Base-by-base conservation (phyloP, 805 yeast species). In the Starmerella floricola region DNA sequence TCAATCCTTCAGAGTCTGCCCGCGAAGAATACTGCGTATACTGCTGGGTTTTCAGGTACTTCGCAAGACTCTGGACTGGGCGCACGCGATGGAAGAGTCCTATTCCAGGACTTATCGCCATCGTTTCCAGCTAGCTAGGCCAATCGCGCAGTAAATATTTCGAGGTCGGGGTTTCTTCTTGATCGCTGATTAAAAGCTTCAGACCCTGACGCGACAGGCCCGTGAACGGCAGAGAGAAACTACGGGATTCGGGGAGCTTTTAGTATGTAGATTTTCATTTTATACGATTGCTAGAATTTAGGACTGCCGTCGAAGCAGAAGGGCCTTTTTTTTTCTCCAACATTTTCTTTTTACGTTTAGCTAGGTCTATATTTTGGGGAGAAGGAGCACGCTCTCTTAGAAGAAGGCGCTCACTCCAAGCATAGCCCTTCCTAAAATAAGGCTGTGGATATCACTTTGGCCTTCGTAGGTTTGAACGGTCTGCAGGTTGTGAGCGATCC, bases 391-490 rank as follows among this genome's bases (percentile, higher is more conserved):
- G 26, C 26, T 8, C 10, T 6, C n/a, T 38, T 48, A 60, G 38
- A 41, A 54, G 40, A 62, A 62, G 4, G 64, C 66, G 32, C 52
- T 54, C 33, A 54, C 54, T 1, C 70, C 70, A 4, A 70, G 66
- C 23, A 65, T 63, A 16, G 65, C 68, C 27, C 69, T 48, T 18
- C 69, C 69, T 11, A 65, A 52, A 30, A 62, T 64, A 31, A 64
- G 49, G 31, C 62, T 67, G 46, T 65, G 70, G 43, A 65, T 65
- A 41, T 65, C 70, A 42, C 66, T 61, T 48, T 65, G 70, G 23
- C 70, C 70, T 52, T 65, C 69, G 42, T 63, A 65, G n/a, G 69
- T 65, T 52, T 66, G 70, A 20, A 63, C 68, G 6, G 65, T 68
- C 53, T 59, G 66, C 38, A 65, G 53, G 47, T 65, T 65, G 34